Conservation (phyloP, 148 eudicot genomes). For the Rhododendron williamsianum region DNA sequence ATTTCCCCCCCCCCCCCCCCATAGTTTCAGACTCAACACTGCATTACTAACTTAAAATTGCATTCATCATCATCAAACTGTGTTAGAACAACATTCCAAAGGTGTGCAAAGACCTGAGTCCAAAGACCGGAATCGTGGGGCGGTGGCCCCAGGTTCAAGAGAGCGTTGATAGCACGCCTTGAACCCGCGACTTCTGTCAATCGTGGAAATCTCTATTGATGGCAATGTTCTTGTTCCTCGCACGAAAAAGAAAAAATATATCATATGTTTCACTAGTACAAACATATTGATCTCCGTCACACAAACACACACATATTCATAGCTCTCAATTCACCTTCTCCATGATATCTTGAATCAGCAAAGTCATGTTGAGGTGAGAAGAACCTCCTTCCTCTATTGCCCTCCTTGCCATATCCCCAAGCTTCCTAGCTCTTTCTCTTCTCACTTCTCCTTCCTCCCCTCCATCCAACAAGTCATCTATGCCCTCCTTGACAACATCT, state of each 20-base stretch:
- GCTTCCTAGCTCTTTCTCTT: not conserved
- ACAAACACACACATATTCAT: not conserved
- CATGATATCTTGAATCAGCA: constrained; percentile 5
- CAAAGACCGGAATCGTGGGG: no score
- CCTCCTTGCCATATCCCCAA: not conserved
- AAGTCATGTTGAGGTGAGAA: constrained; percentile 6
- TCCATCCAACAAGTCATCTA: not conserved
- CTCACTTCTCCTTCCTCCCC: constrained; percentile 10
- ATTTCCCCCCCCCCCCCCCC: no score
- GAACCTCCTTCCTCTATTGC: constrained; percentile 12
- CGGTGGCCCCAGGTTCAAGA: no score
- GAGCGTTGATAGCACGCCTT: no score
- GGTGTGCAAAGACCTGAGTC: no score
- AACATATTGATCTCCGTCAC: no score
- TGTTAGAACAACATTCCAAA: no score
- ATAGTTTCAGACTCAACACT: no score
- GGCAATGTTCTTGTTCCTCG: not conserved
- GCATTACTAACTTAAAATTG: no score
- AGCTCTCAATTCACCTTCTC: not conserved
- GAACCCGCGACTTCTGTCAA: no score
- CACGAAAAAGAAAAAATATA: not conserved
- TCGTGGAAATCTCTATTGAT: not conserved
- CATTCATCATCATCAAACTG: no score
- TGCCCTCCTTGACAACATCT: not conserved
- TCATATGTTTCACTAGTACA: not conserved